Evolutionary conservation across 2,329 filamentous ascomycete species (phyloP).

Genomic region (Hymenoscyphus linearis): DNA sequence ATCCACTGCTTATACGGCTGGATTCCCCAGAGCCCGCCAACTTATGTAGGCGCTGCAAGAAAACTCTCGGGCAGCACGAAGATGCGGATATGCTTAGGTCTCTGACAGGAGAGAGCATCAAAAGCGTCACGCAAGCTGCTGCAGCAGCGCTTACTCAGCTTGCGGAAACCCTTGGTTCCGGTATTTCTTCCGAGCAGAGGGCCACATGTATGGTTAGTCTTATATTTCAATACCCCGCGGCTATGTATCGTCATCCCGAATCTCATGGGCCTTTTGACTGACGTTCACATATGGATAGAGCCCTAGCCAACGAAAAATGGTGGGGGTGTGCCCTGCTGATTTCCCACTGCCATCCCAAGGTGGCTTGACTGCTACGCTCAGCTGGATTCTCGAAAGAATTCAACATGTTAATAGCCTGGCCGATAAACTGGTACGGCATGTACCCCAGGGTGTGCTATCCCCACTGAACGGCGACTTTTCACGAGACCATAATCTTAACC

Average conservation of each 20-base stretch:
- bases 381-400: slow-evolving; percentile 28
- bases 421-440: slow-evolving; percentile 26
- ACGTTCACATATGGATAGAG: slow-evolving; percentile 12
- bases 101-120: slow-evolving; percentile 19
- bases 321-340: slow-evolving; percentile 15
- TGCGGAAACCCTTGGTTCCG: slow-evolving; percentile 25
- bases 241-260: slow-evolving; percentile 13
- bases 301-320: slow-evolving; percentile 8
- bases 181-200: slow-evolving; percentile 24
- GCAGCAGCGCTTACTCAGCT: slow-evolving; percentile 28
- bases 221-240: slow-evolving; percentile 8
- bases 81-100: slow-evolving; percentile 15
- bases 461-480: slow-evolving; percentile 12
- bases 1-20: background rate
- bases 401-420: slow-evolving; percentile 28
- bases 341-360: slow-evolving; percentile 26
- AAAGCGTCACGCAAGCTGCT: slow-evolving; percentile 22
- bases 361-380: slow-evolving; percentile 27
- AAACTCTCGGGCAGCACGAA: slow-evolving; percentile 16
- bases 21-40: slow-evolving; percentile 14
- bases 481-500: slow-evolving; percentile 10
- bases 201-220: slow-evolving; percentile 26
- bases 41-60: slow-evolving; percentile 25
- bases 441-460: slow-evolving; percentile 11
- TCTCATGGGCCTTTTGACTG: slow-evolving; percentile 4